Evolutionary conservation across 2,329 filamentous ascomycete genomes (phyloP).

Genomic region (Pleomassaria siparia): DNA sequence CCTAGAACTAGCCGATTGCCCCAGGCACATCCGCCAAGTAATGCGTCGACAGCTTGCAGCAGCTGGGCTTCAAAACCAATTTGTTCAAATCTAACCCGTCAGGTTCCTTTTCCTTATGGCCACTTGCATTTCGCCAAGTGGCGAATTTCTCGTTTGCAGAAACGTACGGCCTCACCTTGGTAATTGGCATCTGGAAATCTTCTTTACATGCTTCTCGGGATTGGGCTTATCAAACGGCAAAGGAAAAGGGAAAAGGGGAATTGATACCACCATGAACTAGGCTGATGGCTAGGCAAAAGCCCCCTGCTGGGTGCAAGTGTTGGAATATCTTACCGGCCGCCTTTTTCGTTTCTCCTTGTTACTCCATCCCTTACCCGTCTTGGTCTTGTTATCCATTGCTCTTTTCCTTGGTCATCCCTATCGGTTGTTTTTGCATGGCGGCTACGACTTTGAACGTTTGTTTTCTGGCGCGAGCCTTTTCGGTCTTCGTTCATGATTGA

Average conservation of each 20-base stretch:
- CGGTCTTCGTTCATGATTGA: background rate
- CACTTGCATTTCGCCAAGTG: background rate
- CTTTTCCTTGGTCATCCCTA: background rate
- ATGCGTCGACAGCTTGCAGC: too few relatives aligned
- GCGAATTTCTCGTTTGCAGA: background rate
- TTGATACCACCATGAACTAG: slow-evolving; percentile 7
- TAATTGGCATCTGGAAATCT: background rate
- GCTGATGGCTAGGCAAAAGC: slow-evolving; percentile 8
- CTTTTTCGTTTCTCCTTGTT: background rate
- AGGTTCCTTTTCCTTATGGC: background rate
- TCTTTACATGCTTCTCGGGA: slow-evolving; percentile 4
- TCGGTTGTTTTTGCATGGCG: background rate
- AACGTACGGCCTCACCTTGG: background rate
- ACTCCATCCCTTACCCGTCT: background rate
- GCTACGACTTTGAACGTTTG: background rate
- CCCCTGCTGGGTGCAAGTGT: background rate
- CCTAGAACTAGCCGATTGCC: too few relatives aligned
- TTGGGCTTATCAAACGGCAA: slow-evolving; percentile 2
- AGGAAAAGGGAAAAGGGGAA: too few relatives aligned
- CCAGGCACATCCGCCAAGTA: too few relatives aligned
- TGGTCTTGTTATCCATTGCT: background rate
- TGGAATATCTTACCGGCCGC: slow-evolving; percentile 1
- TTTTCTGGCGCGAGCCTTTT: background rate
- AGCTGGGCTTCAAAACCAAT: too few relatives aligned
- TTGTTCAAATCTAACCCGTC: too few relatives aligned